These are phyloP conservation scores for Epicoccum sorghinum DNA, from an alignment of 2,329 filamentous ascomycete genomes.

Conservation along the genomic window DNA sequence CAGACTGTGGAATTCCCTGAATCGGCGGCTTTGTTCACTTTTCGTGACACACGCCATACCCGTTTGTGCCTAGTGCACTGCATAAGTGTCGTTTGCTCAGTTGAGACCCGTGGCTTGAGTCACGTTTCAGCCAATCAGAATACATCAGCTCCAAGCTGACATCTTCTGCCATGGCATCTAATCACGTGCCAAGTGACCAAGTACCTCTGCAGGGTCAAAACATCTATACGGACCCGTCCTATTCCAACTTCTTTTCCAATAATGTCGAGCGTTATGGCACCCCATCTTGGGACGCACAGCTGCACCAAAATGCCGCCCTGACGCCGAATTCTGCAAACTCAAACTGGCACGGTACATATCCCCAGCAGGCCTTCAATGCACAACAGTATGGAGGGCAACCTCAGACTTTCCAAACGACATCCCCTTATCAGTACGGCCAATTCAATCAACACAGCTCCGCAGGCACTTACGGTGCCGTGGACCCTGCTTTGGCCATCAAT, in stretches of 20 bases:
- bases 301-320: slow-evolving; percentile 32
- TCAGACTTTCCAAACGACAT: slow-evolving; percentile 35
- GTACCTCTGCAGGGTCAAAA: slow-evolving; percentile 39
- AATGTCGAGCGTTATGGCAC: slow-evolving; percentile 39
- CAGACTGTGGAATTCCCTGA: slow-evolving; percentile 27
- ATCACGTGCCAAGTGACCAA: slow-evolving; percentile 47
- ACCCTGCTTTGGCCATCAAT: slow-evolving; percentile 35
- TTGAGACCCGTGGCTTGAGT: slow-evolving; percentile 28
- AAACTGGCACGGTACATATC: slow-evolving; percentile 36
- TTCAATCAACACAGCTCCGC: slow-evolving; percentile 33
- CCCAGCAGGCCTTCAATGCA: slow-evolving; percentile 34
- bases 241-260: slow-evolving; percentile 35
- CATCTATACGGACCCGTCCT: slow-evolving; percentile 42
- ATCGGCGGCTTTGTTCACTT: slow-evolving; percentile 30
- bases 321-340: slow-evolving; percentile 23
- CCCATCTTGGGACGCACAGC: slow-evolving; percentile 39
- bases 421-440: slow-evolving; percentile 43
- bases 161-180: slow-evolving; percentile 40
- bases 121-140: slow-evolving; percentile 36
- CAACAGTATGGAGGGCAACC: slow-evolving; percentile 31
- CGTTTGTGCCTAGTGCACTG: slow-evolving; percentile 42
- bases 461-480: slow-evolving; percentile 34
- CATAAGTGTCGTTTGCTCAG: slow-evolving; percentile 35
- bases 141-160: slow-evolving; percentile 12
- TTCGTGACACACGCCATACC: slow-evolving; percentile 40